Evolutionary conservation across 1,284 basidiomycete genomes (phyloP), one percentile per base, ranked within the genome.

Genomic region (Xerocomus nothofagi): DNA sequence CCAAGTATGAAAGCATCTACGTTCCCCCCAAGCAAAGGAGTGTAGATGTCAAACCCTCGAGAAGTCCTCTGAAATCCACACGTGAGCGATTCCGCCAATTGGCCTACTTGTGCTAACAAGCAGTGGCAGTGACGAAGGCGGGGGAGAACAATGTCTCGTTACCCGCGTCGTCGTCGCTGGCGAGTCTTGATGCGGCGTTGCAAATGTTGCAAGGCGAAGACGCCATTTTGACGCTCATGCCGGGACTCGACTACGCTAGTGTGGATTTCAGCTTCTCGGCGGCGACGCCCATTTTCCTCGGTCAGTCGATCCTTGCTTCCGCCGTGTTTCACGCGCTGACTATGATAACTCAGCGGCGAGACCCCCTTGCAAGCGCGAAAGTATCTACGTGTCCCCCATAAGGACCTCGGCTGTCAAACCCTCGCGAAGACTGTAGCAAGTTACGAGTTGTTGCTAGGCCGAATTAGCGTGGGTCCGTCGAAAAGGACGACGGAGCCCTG

Each of bases 351-450:
- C 33, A 61, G 56, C 3, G 30, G 31, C 47, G 17, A 47, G 21
- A 23, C 39, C 30, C 0, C 38, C n/a, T 20, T 38, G 2, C 23
- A 32, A 60, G 40, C 43, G 50, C 15, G 26, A 39, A n/a, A 58
- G 55, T 14, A 29, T 56, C 17, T 60, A 45, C 9, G 41, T 48
- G 34, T 52, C 59, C 11, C 60, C 59, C 3, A 15, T 31, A 20
- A 50, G 21, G 39, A 43, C 26, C 6, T 27, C 27, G 34, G 39
- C 5, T 21, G 32, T 44, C 29, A 63, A 59, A 37, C 61, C 52
- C 31, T 54, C 57, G 36, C 50, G 53, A 41, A 51, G 63, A 33
- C 40, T 64, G 33, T 66, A 64, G 49, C 23, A 31, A 15, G 12
- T 24, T 43, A 20, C 23, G 17, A 26, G 21, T 32, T 15, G 27